phyloP scores from a whole-genome alignment of 176 grass and related monocot species.

The Phyllostachys edulis region DNA sequence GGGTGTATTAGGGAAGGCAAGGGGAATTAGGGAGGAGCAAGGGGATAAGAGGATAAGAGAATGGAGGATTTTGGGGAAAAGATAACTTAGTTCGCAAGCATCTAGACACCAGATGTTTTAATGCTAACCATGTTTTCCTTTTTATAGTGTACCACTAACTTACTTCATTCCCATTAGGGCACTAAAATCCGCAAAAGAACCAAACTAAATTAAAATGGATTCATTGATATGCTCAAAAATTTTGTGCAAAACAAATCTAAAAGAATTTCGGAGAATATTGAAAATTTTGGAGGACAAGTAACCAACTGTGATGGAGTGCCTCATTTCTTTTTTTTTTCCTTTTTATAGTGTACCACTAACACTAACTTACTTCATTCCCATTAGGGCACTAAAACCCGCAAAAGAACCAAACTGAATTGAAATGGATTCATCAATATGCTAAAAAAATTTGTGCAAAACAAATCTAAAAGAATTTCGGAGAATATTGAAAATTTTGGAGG shows the following conservation, averaged over 20 bases:
- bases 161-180: neutral
- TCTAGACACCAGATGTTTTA: neutral
- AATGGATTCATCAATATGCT: neutral
- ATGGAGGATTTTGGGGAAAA: neutral
- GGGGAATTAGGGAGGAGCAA: neutral
- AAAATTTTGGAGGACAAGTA: neutral
- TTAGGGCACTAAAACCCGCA: conserved; percentile 14
- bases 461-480: neutral
- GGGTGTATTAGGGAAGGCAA: neutral
- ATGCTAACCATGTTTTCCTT: neutral
- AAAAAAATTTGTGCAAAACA: neutral
- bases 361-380: neutral
- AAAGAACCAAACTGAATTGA: neutral
- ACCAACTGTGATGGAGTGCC: neutral
- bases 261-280: neutral
- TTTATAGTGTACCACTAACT: neutral
- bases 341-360: too few relatives aligned
- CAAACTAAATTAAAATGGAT: neutral
- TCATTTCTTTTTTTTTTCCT: neutral
- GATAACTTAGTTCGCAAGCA: neutral
- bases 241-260: neutral
- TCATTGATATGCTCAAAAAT: neutral
- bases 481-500: neutral
- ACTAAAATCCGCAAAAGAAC: conserved; percentile 4
- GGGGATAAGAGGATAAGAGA: too few relatives aligned